Conservation (phyloP, 2,329 filamentous ascomycete species). For the Penicillium vulpinum region DNA sequence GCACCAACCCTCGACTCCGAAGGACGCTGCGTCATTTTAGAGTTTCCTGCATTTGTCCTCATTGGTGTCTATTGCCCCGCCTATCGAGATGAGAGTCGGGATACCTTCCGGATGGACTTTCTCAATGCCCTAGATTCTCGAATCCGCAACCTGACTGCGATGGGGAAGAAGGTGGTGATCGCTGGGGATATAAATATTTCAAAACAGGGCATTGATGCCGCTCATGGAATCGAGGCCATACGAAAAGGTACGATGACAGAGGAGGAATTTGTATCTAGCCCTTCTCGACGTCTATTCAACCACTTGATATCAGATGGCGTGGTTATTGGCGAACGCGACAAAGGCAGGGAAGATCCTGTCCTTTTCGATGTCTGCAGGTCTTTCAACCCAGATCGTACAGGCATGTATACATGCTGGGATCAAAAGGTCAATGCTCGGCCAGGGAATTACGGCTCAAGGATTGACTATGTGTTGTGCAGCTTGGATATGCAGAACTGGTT, state of each 20-base stretch:
- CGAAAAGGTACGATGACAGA: conserved; percentile 67
- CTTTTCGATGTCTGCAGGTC: conserved; percentile 81
- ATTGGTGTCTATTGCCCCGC: conserved; percentile 92
- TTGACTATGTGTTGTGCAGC: conserved; percentile 90
- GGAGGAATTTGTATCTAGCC: conserved; percentile 70
- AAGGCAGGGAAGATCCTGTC: conserved; percentile 68
- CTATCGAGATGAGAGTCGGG: conserved; percentile 77
- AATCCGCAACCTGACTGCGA: conserved; percentile 75
- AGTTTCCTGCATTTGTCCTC: conserved; percentile 92
- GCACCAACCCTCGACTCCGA: conserved; percentile 78
- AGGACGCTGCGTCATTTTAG: conserved; percentile 84
- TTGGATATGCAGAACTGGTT: conserved; percentile 79
- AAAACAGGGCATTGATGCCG: conserved; percentile 69
- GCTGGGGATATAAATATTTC: conserved; percentile 87
- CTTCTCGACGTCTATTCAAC: conserved; percentile 77
- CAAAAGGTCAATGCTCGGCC: conserved; percentile 93
- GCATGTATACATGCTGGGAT: conserved; percentile 99
- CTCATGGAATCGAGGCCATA: conserved; percentile 69
- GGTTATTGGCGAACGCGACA: conserved; percentile 64
- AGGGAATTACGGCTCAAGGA: conserved; percentile 86
- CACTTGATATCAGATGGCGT: conserved; percentile 75
- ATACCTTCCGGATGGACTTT: conserved; percentile 79
- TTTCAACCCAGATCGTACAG: conserved; percentile 74
- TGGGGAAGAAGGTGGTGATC: conserved; percentile 82
- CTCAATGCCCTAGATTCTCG: conserved; percentile 77